Evolutionary conservation across 2,329 filamentous ascomycete species (phyloP).

Genomic region (Coleophoma cylindrospora): DNA sequence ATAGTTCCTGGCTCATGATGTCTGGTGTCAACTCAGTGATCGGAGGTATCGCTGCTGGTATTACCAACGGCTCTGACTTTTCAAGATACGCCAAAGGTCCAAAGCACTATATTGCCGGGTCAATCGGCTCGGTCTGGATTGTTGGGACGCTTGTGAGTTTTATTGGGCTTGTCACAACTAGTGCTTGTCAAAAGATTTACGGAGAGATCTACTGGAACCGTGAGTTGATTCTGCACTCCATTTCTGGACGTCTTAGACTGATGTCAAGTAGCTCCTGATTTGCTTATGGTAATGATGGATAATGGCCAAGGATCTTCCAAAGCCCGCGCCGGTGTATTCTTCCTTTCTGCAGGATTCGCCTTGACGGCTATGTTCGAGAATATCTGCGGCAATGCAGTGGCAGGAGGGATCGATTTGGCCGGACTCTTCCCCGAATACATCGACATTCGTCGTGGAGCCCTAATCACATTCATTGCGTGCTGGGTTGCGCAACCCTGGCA

Average conservation of each 20-base stretch:
- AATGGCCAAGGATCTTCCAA: conserved; percentile 30
- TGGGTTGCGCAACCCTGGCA: conserved; percentile 40
- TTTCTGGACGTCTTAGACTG: conserved; percentile 23
- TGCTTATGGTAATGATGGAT: conserved; percentile 9
- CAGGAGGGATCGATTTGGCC: conserved; percentile 49
- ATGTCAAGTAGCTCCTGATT: conserved; percentile 1
- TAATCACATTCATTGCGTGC: conserved; percentile 36
- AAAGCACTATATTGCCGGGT: conserved; percentile 32
- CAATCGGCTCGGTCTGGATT: conserved; percentile 32
- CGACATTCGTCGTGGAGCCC: conserved; percentile 48
- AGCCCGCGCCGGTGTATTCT: conserved; percentile 7
- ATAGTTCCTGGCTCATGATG: conserved; percentile 39
- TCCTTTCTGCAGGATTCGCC: conserved; percentile 6
- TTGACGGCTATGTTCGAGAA: conserved; percentile 30
- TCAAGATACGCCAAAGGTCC: conserved; percentile 32
- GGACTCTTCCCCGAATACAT: conserved; percentile 46
- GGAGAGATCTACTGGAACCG: conserved; percentile 26
- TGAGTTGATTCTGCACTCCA: conserved; percentile 38
- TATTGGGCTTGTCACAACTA: conserved; percentile 36
- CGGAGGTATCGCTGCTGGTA: conserved; percentile 34
- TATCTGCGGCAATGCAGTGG: conserved; percentile 41
- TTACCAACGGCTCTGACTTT: conserved; percentile 38
- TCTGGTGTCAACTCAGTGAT: conserved; percentile 37
- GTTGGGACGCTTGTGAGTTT: conserved; percentile 35
- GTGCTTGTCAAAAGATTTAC: conserved; percentile 9